Evolutionary conservation across 208 protist species (phyloP).

Genomic region (Zelonia costaricensis): DNA sequence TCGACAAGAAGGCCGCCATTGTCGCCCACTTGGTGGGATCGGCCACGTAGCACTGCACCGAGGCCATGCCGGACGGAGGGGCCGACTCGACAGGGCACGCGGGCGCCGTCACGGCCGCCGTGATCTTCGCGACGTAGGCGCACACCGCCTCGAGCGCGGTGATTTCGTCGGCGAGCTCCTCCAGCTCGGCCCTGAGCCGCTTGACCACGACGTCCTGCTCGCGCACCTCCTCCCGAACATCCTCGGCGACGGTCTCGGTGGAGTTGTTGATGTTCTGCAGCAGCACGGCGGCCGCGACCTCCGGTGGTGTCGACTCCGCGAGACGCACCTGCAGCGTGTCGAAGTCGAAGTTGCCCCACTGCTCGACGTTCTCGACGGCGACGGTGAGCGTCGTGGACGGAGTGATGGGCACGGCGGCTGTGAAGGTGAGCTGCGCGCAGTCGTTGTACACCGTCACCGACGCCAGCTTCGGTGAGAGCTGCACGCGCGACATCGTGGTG

Average conservation of each 20-base stretch:
- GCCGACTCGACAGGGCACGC: constrained; percentile 3
- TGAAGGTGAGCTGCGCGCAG: constrained; percentile 32
- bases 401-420: constrained; percentile 12
- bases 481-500: constrained; percentile 22
- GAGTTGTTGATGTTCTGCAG: constrained; percentile 32
- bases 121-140: constrained; percentile 14
- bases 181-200: constrained; percentile 17
- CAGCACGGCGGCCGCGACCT: constrained; percentile 17
- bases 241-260: constrained; percentile 21
- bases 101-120: constrained; percentile 6
- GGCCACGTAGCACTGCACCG: constrained; percentile 27
- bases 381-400: constrained; percentile 6
- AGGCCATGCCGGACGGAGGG: neutral
- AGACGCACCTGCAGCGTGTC: constrained; percentile 44
- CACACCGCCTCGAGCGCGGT: constrained; percentile 12
- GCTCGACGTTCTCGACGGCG: constrained; percentile 30
- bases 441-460: constrained; percentile 32
- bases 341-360: constrained; percentile 26
- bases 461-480: constrained; percentile 25
- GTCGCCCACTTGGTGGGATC: constrained; percentile 12
- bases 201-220: constrained; percentile 20
- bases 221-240: constrained; percentile 29
- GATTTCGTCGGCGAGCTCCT: constrained; percentile 13
- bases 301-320: constrained; percentile 10
- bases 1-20: constrained; percentile 26